These are phyloP conservation scores for Pseudocercospora fuligena DNA, from an alignment of 2,329 filamentous ascomycete species.

Conservation along the genomic window DNA sequence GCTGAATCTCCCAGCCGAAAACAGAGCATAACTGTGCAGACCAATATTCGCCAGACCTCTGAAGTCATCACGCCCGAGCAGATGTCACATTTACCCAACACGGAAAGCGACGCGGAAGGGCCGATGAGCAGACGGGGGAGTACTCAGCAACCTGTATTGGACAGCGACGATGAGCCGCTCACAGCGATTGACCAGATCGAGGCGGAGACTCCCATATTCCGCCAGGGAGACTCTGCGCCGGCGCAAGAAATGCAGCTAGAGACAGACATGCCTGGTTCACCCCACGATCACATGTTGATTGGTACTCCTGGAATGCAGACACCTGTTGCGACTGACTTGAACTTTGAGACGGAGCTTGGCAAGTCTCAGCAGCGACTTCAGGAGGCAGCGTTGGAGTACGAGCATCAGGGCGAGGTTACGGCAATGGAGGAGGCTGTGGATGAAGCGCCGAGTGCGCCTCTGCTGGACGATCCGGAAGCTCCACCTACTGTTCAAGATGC, in stretches of 20 bases:
- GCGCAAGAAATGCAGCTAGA: constrained; percentile 34
- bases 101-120: constrained; percentile 20
- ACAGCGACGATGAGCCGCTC: constrained; percentile 26
- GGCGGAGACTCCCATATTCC: constrained; percentile 33
- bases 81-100: constrained; percentile 18
- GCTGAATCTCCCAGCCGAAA: constrained; percentile 14
- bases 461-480: constrained; percentile 47
- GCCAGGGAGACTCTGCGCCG: constrained; percentile 6
- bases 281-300: constrained; percentile 20
- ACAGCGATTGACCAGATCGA: constrained; percentile 25
- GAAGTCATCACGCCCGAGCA: constrained; percentile 18
- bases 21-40: constrained; percentile 26
- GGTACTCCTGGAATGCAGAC: constrained; percentile 24
- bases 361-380: constrained; percentile 11
- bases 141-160: not conserved
- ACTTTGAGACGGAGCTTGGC: constrained; percentile 23
- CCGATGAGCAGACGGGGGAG: constrained; percentile 17
- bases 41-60: constrained; percentile 14
- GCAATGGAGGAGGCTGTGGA: constrained; percentile 52
- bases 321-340: constrained; percentile 16
- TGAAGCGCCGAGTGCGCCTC: constrained; percentile 47
- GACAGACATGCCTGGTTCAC: constrained; percentile 26
- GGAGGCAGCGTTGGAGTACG: constrained; percentile 41
- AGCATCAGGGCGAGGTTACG: constrained; percentile 53
- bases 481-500: constrained; percentile 35